These are phyloP conservation scores for Phytophthora agathidicida DNA, from an alignment of 352 stramenopile genomes.

Conservation along the genomic window DNA sequence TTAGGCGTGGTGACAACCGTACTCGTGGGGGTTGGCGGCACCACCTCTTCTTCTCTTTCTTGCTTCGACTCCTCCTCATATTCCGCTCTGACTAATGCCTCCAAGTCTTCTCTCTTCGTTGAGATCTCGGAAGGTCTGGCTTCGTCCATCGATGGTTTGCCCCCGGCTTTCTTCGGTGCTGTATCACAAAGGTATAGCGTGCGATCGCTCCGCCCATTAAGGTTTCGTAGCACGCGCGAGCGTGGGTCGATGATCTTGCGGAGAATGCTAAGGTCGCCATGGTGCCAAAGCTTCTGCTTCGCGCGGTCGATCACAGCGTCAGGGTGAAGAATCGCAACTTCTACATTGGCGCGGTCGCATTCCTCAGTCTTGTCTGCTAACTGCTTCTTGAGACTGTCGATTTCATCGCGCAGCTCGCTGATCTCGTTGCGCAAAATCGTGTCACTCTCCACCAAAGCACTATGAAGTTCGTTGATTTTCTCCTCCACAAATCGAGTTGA, in stretches of 20 bases:
- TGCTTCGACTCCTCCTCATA: too few relatives aligned
- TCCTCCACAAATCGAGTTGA: conserved; percentile 16
- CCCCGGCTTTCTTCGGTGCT: conserved; percentile 10
- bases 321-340: conserved; percentile 23
- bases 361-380: conserved; percentile 20
- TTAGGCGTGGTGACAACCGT: too few relatives aligned
- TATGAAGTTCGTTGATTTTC: conserved; percentile 23
- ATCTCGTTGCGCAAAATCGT: conserved; percentile 16
- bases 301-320: conserved; percentile 34
- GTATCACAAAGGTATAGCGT: conserved; percentile 23
- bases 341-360: neutral
- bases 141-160: neutral
- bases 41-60: too few relatives aligned
- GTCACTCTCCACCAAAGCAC: conserved; percentile 14
- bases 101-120: conserved; percentile 13
- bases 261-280: conserved; percentile 31
- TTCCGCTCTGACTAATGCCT: neutral
- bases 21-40: too few relatives aligned
- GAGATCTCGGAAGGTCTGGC: neutral
- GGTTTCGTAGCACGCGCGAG: conserved; percentile 12
- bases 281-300: conserved; percentile 29
- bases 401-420: conserved; percentile 12
- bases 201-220: conserved; percentile 13
- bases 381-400: conserved; percentile 23
- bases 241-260: conserved; percentile 21